Percentiles rank a stretch among this genome's conserved stretches.
phyloP scores from a whole-genome alignment of 805 yeast genomes.

The Peterozyma xylosa region DNA sequence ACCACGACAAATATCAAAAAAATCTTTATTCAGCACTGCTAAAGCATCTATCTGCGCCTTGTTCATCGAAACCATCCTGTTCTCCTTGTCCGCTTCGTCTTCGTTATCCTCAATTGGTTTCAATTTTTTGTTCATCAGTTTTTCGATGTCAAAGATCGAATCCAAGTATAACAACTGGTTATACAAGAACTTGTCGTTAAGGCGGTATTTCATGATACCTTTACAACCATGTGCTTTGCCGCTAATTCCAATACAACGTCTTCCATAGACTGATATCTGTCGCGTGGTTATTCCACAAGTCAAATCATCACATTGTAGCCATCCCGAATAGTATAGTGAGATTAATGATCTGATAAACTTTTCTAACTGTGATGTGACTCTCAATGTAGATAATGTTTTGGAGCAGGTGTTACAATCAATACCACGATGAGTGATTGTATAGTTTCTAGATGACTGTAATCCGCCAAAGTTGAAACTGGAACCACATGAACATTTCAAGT shows the following conservation, averaged over 20 bases:
- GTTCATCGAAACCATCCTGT: conserved; percentile 18
- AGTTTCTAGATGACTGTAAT: conserved; percentile 52
- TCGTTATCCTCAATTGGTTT: conserved; percentile 40
- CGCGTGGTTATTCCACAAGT: conserved; percentile 77
- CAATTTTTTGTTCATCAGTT: conserved; percentile 51
- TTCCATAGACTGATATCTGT: conserved; percentile 85
- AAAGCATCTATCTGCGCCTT: conserved; percentile 61
- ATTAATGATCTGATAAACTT: conserved; percentile 61
- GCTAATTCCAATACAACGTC: conserved; percentile 64
- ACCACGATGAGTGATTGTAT: conserved; percentile 61
- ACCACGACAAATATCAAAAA: conserved; percentile 43
- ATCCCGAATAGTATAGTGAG: conserved; percentile 75
- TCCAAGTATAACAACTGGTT: conserved; percentile 78
- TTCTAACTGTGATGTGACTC: conserved; percentile 69
- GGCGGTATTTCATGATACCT: conserved; percentile 75
- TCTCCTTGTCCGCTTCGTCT: conserved; percentile 14
- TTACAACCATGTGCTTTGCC: conserved; percentile 61
- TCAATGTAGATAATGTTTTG: conserved; percentile 38
- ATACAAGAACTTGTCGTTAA: conserved; percentile 73
- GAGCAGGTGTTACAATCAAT: conserved; percentile 61
- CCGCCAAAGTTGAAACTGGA: conserved; percentile 66
- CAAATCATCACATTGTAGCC: conserved; percentile 79
- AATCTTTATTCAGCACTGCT: conserved; percentile 69
- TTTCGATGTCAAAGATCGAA: conserved; percentile 74
- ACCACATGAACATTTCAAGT: conserved; percentile 59